Conservation (phyloP, 345 rosid genomes). For the Microthlaspi erraticum region DNA sequence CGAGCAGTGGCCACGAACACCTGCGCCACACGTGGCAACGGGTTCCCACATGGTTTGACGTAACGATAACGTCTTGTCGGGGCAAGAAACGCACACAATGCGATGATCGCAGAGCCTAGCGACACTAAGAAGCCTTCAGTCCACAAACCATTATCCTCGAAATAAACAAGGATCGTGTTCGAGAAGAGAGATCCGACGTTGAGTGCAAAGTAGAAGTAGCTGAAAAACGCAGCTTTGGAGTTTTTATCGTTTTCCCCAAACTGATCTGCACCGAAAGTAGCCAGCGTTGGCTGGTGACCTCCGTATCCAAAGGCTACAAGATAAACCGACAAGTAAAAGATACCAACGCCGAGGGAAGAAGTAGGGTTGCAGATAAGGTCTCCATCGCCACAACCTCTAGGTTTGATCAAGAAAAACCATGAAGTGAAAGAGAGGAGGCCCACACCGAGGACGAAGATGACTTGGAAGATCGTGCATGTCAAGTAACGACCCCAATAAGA, state of each 20-base stretch:
- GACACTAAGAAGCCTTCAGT: constrained; percentile 70
- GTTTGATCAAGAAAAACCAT: constrained; percentile 67
- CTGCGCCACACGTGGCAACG: constrained; percentile 75
- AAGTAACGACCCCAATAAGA: constrained; percentile 94
- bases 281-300: constrained; percentile 87
- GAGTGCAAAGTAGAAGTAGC: constrained; percentile 78
- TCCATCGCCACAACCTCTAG: constrained; percentile 76
- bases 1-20: constrained; percentile 61
- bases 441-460: constrained; percentile 51
- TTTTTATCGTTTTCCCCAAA: constrained; percentile 54
- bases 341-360: constrained; percentile 49
- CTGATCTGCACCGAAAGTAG: constrained; percentile 90
- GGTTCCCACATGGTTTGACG: constrained; percentile 67
- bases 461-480: constrained; percentile 53
- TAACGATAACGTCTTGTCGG: constrained; percentile 56
- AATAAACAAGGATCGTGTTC: constrained; percentile 75
- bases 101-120: constrained; percentile 60
- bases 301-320: constrained; percentile 88
- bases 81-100: constrained; percentile 49
- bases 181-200: constrained; percentile 77
- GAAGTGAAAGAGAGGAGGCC: constrained; percentile 62
- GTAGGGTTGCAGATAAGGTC: constrained; percentile 46
- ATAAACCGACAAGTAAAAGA: constrained; percentile 73
- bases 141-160: constrained; percentile 72
- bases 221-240: constrained; percentile 65